Percentiles rank a stretch among this genome's conserved stretches.
Evolutionary conservation across 139 green algal genomes (phyloP).

Genomic region (Volvox reticuliferus): DNA sequence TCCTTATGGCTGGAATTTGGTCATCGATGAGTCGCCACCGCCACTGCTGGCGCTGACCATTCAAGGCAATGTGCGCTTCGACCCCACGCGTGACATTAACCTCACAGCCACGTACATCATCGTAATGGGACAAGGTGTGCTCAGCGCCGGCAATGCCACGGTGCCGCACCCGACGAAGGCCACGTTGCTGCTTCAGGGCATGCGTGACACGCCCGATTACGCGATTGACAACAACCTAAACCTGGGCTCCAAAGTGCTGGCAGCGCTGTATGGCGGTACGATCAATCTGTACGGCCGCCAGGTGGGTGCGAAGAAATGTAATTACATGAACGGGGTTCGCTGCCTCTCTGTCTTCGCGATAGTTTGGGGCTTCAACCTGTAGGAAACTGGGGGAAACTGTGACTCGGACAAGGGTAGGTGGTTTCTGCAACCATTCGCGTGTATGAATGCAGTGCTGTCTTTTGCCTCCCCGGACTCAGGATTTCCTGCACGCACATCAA

Average conservation of each 20-base stretch:
- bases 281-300: constrained; percentile 60
- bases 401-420: too few species aligned
- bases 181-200: constrained; percentile 10
- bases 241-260: constrained; percentile 52
- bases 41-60: constrained; percentile 31
- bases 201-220: constrained; percentile 39
- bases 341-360: too few species aligned
- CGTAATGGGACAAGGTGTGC: neutral
- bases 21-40: constrained; percentile 49
- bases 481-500: too few species aligned
- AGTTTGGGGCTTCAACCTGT: too few species aligned
- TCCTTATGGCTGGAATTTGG: constrained; percentile 54
- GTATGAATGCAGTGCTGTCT: too few species aligned
- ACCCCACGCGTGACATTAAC: constrained; percentile 15
- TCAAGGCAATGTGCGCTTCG: constrained; percentile 52
- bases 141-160: constrained; percentile 32
- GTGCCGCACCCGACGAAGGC: neutral
- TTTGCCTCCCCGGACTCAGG: too few species aligned
- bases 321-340: too few species aligned
- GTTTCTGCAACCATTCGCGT: too few species aligned
- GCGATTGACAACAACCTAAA: constrained; percentile 42
- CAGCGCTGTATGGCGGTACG: constrained; percentile 37
- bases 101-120: constrained; percentile 46
- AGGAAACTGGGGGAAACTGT: too few species aligned
- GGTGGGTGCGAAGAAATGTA: constrained; percentile 44